These are phyloP conservation scores for Saccharomyces hybrid DNA, from an alignment of 1,139 yeast genomes.

Conservation along the genomic window DNA sequence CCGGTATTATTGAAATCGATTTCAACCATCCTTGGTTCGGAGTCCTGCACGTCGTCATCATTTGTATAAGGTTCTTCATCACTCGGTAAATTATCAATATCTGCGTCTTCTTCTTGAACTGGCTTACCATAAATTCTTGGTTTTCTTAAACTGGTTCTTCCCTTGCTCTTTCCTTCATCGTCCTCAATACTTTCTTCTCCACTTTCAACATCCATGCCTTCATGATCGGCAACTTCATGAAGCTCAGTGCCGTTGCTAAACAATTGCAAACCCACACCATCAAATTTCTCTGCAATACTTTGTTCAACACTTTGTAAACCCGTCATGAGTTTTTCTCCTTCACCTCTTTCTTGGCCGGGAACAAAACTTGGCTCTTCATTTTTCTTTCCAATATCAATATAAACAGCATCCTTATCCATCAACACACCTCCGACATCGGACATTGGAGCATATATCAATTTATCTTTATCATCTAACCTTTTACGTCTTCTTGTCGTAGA, in stretches of 20 bases:
- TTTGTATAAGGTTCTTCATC: slow-evolving; percentile 36
- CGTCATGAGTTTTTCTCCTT: slow-evolving; percentile 78
- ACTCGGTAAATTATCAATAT: slow-evolving; percentile 38
- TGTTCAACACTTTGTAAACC: slow-evolving; percentile 65
- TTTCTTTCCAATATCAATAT: slow-evolving; percentile 73
- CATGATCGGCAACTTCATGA: slow-evolving; percentile 37
- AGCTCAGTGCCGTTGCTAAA: slow-evolving; percentile 54
- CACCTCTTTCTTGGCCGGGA: slow-evolving; percentile 64
- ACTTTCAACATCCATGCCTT: slow-evolving; percentile 36
- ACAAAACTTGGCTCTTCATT: slow-evolving; percentile 45
- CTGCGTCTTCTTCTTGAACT: slow-evolving; percentile 46
- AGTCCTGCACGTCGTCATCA: slow-evolving; percentile 34
- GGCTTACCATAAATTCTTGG: slow-evolving; percentile 55
- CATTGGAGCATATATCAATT: slow-evolving; percentile 97
- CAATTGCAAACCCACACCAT: slow-evolving; percentile 66
- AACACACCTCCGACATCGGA: slow-evolving; percentile 97
- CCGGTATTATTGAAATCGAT: slow-evolving; percentile 42
- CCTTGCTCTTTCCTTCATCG: slow-evolving; percentile 38
- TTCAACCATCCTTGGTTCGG: slow-evolving; percentile 37
- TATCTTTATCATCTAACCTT: slow-evolving; percentile 88
- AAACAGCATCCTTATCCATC: slow-evolving; percentile 95
- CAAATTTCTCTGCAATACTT: slow-evolving; percentile 55
- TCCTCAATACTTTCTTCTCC: slow-evolving; percentile 33
- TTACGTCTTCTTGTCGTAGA: slow-evolving; percentile 65
- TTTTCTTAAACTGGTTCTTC: slow-evolving; percentile 53